Base-by-base conservation (phyloP, 306 rosid species). In the Medicago truncatula region DNA sequence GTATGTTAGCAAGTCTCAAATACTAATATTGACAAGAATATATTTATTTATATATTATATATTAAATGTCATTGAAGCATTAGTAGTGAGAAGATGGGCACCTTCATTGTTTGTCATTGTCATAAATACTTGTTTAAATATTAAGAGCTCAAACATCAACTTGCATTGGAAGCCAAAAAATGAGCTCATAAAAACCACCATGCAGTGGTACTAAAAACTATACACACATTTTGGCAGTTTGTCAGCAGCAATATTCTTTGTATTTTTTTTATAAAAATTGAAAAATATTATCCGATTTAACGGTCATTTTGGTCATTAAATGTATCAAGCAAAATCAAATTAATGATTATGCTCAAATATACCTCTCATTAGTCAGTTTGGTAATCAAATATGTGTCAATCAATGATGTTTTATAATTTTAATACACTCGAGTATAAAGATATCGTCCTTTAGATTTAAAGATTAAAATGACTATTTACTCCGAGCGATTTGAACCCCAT, bases 171-270 rank as follows among this genome's bases (percentile, higher is more conserved):
- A 56, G 78, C 56, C 74, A 69, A 77, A 68, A 59, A 12, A 60
- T 78, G 78, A 78, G 70, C 77, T 83, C 77, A 78, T 11, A 34
- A 17, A 31, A 78, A 78, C 80, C 50, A 77, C 67, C 82, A 50
- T 28, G 79, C 71, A 57, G 62, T 39, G 46, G 14, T 74, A 49
- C 57, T 56, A 62, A 62, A 78, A 78, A 43, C 57, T 50, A 34
- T 43, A 21, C 5, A 41, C 9, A 76, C 20, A 67, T 31, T 74
- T 78, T 83, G 86, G 77, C 77, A 74, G 41, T 49, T 52, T 43
- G 50, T 79, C 80, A 83, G 83, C 80, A 41, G 2, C 50, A 74
- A 69, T 68, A 54, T 36, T 63, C 83, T 72, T 31, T 23, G 1
- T 23, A 23, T 12, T 58, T 21, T 58, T 58, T 23, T 23, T 5